phyloP scores from a whole-genome alignment of 2,329 filamentous ascomycete genomes.

The Xylariaceae sp. region DNA sequence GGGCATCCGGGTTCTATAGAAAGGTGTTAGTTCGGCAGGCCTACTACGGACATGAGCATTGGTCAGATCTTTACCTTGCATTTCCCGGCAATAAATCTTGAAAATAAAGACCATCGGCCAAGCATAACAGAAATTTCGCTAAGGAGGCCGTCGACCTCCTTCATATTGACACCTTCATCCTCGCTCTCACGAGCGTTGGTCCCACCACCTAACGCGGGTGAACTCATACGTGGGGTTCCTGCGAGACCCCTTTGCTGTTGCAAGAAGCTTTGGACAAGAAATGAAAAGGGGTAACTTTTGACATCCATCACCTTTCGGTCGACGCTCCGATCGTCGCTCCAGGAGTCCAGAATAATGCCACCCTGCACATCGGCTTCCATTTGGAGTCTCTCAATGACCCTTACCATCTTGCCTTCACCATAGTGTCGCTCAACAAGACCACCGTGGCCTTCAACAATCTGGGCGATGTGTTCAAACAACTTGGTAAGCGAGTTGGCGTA shows the following conservation, averaged over 20 bases:
- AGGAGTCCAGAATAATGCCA: constrained; percentile 91
- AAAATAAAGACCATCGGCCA: constrained; percentile 87
- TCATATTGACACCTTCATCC: constrained; percentile 94
- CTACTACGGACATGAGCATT: constrained; percentile 6
- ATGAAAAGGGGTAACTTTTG: constrained; percentile 96
- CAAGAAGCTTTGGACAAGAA: constrained; percentile 90
- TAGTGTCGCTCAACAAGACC: constrained; percentile 92
- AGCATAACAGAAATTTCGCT: constrained; percentile 91
- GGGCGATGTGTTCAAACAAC: constrained; percentile 94
- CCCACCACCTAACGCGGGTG: constrained; percentile 62
- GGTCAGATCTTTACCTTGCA: constrained; percentile 58
- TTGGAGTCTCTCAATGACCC: constrained; percentile 88
- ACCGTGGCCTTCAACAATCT: constrained; percentile 91
- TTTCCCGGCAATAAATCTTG: constrained; percentile 82
- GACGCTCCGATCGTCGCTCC: constrained; percentile 83
- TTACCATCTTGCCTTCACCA: constrained; percentile 86
- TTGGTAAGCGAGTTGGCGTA: constrained; percentile 88
- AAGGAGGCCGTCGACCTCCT: constrained; percentile 83
- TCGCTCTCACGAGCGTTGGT: constrained; percentile 62
- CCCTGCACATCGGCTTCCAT: constrained; percentile 94
- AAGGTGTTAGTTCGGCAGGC: constrained; percentile 23
- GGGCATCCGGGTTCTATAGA: constrained; percentile 44
- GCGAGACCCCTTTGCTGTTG: constrained; percentile 59
- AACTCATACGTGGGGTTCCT: constrained; percentile 66
- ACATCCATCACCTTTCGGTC: constrained; percentile 88